Evolutionary conservation across 495 filamentous ascomycete genomes (phyloP), one percentile per base, ranked within the genome.

Genomic region (Penicillium lagena): DNA sequence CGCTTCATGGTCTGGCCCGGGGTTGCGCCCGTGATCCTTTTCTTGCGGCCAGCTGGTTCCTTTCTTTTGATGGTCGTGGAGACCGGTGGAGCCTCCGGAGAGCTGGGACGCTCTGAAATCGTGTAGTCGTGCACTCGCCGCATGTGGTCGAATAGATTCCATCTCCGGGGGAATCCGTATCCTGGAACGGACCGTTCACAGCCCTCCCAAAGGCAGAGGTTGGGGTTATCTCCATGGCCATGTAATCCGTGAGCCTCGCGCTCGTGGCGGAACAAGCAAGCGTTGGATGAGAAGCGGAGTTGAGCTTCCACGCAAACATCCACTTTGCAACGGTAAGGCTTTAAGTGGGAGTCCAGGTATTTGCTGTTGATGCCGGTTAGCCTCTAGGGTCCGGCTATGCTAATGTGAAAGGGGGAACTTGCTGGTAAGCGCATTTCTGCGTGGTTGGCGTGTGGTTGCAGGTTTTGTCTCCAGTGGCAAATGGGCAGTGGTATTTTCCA

Each of bases 361-460:
- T 95, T 95, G 75, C 90, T 96, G 68, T 51, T 50, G 47, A 46
- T 46, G 42, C 60, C 53, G 66, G 66, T 59, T 71, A 58, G 66
- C 53, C n/a, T 34, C n/a, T 52, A 42, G 34, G 29, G 7, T 48
- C 14, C 33, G 11, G 15, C 27, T n/a, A 10, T 8, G 41, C 45
- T 39, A 36, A 9, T 29, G 40, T 27, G 9, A 48, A 36, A n/a
- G 45, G 46, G 39, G 31, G 30, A 47, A 60, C 85, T 79, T 83
- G 90, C 90, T 95, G 88, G 64, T 95, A 96, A 67, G 93, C 90
- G 81, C 90, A 96, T 77, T 95, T 96, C 49, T 95, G 84, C 64
- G 89, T 89, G 52, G 87, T 89, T 14, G 88, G 81, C 55, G 83
- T 82, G 75, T 94, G 88, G 60, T 76, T 82, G 78, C 89, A 94